Evolutionary conservation across 441 rosid species (phyloP), one percentile per base, ranked within the genome.

Genomic region (Croton laevigatus): DNA sequence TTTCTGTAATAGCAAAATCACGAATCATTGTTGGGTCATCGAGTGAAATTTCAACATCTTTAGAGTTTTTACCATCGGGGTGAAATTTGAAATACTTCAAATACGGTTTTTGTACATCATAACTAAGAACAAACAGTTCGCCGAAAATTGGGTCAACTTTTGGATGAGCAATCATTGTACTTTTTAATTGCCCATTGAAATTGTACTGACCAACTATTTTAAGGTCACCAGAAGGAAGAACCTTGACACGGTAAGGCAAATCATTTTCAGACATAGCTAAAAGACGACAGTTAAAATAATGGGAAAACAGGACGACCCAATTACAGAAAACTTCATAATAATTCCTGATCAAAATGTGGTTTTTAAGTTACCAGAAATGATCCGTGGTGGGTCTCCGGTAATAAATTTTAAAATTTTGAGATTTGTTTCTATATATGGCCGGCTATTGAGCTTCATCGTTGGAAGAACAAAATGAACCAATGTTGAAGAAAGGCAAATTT

Each of bases 231-330:
- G 88, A 81, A 22, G 76, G 83, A 13, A 78, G 81, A 37, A 91
- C 71, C 4, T 72, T 76, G 3, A 89, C 85, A 23, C 88, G 89
- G 73, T 89, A 89, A 0, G 97, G 97, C 66, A 89, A 78, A 66
- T 91, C 95, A 13, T 89, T 95, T 78, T 91, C 97, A 0, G 93
- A 89, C 97, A 89, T 89, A 20, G 97, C 97, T 9, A 91, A 81
- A 19, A 91, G 87, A 12, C 81, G 82, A 34, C 82, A 81, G 36
- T 88, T 79, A 74, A 89, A 89, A 65, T 86, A 91, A 60, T n/a
- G n/a, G n/a, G n/a, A n/a, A n/a, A n/a, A n/a, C n/a, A n/a, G n/a
- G n/a, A n/a, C n/a, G n/a, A n/a, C n/a, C n/a, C n/a, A n/a, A n/a
- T n/a, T n/a, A n/a, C n/a, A n/a, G n/a, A n/a, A n/a, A n/a, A n/a